Evolutionary conservation across 805 yeast species (phyloP).

Genomic region (Citeromyces nyonsensis): DNA sequence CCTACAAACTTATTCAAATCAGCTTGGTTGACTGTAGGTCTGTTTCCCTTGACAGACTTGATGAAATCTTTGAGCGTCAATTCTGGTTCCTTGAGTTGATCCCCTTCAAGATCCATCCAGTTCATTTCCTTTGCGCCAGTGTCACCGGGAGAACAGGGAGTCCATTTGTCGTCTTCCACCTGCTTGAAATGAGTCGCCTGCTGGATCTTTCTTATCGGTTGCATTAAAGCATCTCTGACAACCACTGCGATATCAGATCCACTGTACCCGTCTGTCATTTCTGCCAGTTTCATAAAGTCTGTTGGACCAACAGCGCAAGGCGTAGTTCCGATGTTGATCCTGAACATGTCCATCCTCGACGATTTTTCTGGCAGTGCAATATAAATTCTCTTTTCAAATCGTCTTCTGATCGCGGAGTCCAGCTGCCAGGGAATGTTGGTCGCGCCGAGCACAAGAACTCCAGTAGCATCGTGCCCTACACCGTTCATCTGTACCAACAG

Average conservation of each 20-base stretch:
- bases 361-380: conserved; percentile 91
- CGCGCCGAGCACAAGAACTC: conserved; percentile 91
- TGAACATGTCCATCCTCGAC: conserved; percentile 88
- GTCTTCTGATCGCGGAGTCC: conserved; percentile 92
- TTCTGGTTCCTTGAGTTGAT: conserved; percentile 82
- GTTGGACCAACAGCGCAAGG: conserved; percentile 64
- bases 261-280: conserved; percentile 93
- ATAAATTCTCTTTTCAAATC: conserved; percentile 90
- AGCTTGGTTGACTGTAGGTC: conserved; percentile 86
- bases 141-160: conserved; percentile 98
- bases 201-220: conserved; percentile 91
- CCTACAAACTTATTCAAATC: conserved; percentile 75
- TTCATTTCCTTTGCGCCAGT: conserved; percentile 70
- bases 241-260: conserved; percentile 96
- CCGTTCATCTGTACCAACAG: conserved; percentile 97
- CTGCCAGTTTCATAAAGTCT: conserved; percentile 69
- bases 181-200: conserved; percentile 88
- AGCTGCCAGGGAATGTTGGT: conserved; percentile 98
- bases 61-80: conserved; percentile 84
- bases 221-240: conserved; percentile 95
- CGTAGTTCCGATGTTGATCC: conserved; percentile 79
- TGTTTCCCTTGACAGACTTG: conserved; percentile 77
- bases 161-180: conserved; percentile 31
- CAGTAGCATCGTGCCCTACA: conserved; percentile 87
- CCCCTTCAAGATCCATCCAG: conserved; percentile 87